phyloP scores from a whole-genome alignment of 2,329 filamentous ascomycete species.

The Alternaria postmessia region DNA sequence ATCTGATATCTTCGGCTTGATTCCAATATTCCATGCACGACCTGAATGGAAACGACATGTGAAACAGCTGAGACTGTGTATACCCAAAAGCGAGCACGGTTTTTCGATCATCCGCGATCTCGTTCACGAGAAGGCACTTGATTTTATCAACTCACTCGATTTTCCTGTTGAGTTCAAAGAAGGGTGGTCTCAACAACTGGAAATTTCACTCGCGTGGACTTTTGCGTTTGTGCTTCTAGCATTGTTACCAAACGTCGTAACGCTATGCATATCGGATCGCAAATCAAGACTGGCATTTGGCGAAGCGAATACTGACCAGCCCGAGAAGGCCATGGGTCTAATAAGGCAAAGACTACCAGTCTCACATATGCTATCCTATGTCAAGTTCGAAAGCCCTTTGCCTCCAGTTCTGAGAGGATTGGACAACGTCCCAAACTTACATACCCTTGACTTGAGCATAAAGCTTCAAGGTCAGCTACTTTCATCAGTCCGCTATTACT shows the following conservation, averaged over 20 bases:
- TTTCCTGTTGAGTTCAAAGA: conserved; percentile 5
- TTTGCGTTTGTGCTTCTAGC: conserved; percentile 4
- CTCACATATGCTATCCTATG: not conserved
- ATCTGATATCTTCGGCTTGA: conserved; percentile 4
- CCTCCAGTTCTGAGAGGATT: not conserved
- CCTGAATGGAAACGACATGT: conserved; percentile 13
- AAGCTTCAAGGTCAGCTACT: not conserved
- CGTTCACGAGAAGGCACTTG: not conserved
- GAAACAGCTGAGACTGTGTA: conserved; percentile 18
- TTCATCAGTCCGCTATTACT: not conserved
- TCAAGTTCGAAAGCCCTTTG: conserved; percentile 3
- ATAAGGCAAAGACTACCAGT: not conserved
- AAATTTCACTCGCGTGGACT: not conserved
- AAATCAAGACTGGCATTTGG: not conserved
- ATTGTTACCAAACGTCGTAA: conserved; percentile 13
- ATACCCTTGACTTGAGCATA: conserved; percentile 12
- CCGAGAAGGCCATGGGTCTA: not conserved
- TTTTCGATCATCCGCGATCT: not conserved
- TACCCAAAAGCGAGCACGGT: not conserved
- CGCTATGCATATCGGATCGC: conserved; percentile 17
- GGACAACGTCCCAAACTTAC: not conserved
- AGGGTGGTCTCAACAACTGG: not conserved
- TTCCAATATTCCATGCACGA: conserved; percentile 8
- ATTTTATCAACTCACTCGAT: conserved; percentile 1
- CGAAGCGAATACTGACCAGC: not conserved